phyloP scores from a whole-genome alignment of 2,329 filamentous ascomycete genomes.

The Aureobasidium zeae region DNA sequence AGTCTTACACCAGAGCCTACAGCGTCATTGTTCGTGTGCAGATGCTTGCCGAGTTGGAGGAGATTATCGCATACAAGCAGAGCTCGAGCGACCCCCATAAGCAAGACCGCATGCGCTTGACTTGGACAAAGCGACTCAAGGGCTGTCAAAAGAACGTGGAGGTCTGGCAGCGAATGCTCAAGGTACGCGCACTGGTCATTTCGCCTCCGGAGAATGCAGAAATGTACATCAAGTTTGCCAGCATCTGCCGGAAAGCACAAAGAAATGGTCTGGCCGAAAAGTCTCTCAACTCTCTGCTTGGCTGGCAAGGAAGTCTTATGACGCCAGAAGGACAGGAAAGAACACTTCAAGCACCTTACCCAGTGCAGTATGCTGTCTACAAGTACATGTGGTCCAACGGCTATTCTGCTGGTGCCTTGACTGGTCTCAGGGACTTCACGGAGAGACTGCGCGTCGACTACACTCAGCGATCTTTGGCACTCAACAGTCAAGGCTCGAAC shows the following conservation, averaged over 20 bases:
- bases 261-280: slow-evolving; percentile 93
- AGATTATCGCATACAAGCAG: slow-evolving; percentile 97
- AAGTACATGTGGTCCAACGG: slow-evolving; percentile 94
- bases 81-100: slow-evolving; percentile 69
- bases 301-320: slow-evolving; percentile 36
- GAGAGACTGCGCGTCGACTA: slow-evolving; percentile 51
- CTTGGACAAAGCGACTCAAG: slow-evolving; percentile 91
- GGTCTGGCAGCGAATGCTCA: slow-evolving; percentile 97
- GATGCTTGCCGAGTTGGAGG: slow-evolving; percentile 97
- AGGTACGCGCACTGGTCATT: slow-evolving; percentile 85
- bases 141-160: slow-evolving; percentile 96
- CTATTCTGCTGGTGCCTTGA: slow-evolving; percentile 52
- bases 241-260: slow-evolving; percentile 91
- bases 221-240: slow-evolving; percentile 99
- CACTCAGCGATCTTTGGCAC: slow-evolving; percentile 31
- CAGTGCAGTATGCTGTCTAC: slow-evolving; percentile 90
- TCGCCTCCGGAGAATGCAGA: slow-evolving; percentile 88
- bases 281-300: slow-evolving; percentile 83
- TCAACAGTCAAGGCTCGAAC: slow-evolving; percentile 30
- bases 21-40: slow-evolving; percentile 96
- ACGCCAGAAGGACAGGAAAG: slow-evolving; percentile 51
- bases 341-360: slow-evolving; percentile 50
- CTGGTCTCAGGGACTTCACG: slow-evolving; percentile 55
- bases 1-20: slow-evolving; percentile 96
- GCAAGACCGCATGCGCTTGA: slow-evolving; percentile 80